phyloP scores from a whole-genome alignment of 805 yeast species.

The Candida boidinii region DNA sequence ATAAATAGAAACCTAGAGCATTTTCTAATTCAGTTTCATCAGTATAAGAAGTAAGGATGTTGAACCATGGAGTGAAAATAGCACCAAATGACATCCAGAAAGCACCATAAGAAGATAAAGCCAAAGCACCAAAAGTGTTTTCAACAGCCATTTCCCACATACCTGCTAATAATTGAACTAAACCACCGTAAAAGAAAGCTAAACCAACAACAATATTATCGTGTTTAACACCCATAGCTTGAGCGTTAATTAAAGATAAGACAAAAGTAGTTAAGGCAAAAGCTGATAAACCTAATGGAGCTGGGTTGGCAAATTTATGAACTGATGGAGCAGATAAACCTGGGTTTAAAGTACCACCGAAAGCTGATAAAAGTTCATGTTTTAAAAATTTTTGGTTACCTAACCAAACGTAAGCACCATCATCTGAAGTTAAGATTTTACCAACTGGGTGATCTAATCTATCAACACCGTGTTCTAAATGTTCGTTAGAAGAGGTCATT shows the following conservation, averaged over 20 bases:
- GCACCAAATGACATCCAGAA: slow-evolving; percentile 76
- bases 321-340: slow-evolving; percentile 52
- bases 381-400: slow-evolving; percentile 65
- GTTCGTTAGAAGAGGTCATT: slow-evolving; percentile 4
- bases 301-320: slow-evolving; percentile 64
- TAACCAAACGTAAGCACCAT: slow-evolving; percentile 57
- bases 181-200: slow-evolving; percentile 68
- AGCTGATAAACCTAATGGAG: slow-evolving; percentile 65
- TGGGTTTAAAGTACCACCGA: slow-evolving; percentile 80
- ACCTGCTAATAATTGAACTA: slow-evolving; percentile 64
- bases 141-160: slow-evolving; percentile 71
- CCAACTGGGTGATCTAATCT: slow-evolving; percentile 6
- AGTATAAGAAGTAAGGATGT: slow-evolving; percentile 41
- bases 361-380: slow-evolving; percentile 53
- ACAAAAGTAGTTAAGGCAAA: slow-evolving; percentile 66
- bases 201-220: slow-evolving; percentile 56
- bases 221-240: slow-evolving; percentile 58
- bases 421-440: slow-evolving; percentile 37
- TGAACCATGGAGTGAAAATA: slow-evolving; percentile 48
- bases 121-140: slow-evolving; percentile 69
- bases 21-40: slow-evolving; percentile 36
- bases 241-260: slow-evolving; percentile 51
- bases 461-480: too few species aligned
- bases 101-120: slow-evolving; percentile 55
- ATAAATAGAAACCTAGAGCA: slow-evolving; percentile 48